Evolutionary conservation across 2,329 filamentous ascomycete genomes (phyloP).

Genomic region (Colletotrichum musicola): DNA sequence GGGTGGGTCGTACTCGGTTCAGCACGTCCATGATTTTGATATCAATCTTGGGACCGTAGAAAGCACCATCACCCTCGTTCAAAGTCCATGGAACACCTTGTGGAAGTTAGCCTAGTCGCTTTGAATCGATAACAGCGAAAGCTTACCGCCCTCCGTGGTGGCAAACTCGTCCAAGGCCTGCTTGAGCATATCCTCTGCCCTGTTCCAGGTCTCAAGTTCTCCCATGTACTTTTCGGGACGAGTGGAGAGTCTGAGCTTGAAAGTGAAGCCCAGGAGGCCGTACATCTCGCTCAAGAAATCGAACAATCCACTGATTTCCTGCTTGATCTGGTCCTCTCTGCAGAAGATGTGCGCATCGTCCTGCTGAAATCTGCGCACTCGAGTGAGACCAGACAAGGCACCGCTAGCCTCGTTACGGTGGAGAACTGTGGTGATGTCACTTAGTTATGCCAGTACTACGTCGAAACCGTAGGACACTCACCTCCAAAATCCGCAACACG

Average conservation of each 20-base stretch:
- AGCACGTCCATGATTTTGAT: slow-evolving; percentile 93
- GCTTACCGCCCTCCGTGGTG: slow-evolving; percentile 44
- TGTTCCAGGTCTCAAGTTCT: slow-evolving; percentile 87
- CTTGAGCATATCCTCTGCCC: slow-evolving; percentile 84
- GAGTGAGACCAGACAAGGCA: slow-evolving; percentile 88
- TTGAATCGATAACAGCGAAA: slow-evolving; percentile 42
- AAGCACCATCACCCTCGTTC: slow-evolving; percentile 95
- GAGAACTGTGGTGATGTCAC: slow-evolving; percentile 54
- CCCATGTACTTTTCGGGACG: slow-evolving; percentile 90
- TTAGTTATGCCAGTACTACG: neutral
- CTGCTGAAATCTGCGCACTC: slow-evolving; percentile 94
- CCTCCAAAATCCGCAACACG: slow-evolving; percentile 91
- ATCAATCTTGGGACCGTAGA: slow-evolving; percentile 99
- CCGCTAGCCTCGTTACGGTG: slow-evolving; percentile 97
- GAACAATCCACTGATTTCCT: slow-evolving; percentile 85
- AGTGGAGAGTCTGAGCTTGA: slow-evolving; percentile 91
- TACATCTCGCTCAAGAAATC: slow-evolving; percentile 84
- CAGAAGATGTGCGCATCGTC: slow-evolving; percentile 98
- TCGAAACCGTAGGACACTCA: slow-evolving; percentile 57
- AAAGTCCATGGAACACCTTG: slow-evolving; percentile 75
- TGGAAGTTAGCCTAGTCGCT: slow-evolving; percentile 40
- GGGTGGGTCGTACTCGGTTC: slow-evolving; percentile 68
- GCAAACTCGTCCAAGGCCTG: slow-evolving; percentile 84
- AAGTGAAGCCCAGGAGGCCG: slow-evolving; percentile 80
- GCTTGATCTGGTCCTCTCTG: slow-evolving; percentile 78